Evolutionary conservation across 2,329 filamentous ascomycete species (phyloP).

Genomic region (Stagonosporopsis tanaceti): DNA sequence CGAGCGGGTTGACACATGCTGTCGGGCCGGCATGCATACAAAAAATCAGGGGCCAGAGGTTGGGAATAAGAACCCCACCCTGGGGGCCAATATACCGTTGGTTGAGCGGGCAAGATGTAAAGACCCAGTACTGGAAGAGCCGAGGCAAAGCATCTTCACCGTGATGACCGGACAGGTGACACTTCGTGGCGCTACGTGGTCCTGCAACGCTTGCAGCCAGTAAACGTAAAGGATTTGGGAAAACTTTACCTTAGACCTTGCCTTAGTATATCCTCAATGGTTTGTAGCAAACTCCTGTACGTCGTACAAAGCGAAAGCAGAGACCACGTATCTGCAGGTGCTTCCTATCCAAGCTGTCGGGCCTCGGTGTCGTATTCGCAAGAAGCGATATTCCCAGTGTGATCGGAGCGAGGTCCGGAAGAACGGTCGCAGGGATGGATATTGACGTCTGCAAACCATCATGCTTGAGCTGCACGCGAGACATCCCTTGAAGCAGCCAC

Average conservation of each 20-base stretch:
- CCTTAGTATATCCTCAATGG: neutral
- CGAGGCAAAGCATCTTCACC: no score
- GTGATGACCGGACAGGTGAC: no score
- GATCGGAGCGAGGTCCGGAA: slow-evolving; percentile 5
- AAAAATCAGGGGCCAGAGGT: neutral
- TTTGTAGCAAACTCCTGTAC: neutral
- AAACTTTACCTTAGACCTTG: neutral
- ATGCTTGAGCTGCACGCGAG: neutral
- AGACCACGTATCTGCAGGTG: neutral
- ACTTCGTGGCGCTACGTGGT: neutral
- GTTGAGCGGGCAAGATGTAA: neutral
- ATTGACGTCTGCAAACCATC: neutral
- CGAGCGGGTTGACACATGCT: neutral
- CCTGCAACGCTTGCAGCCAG: neutral
- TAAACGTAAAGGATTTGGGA: neutral
- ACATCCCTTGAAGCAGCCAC: neutral
- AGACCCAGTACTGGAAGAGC: neutral
- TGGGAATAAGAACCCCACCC: neutral
- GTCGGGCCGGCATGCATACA: neutral
- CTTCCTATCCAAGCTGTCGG: neutral
- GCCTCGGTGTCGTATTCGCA: neutral
- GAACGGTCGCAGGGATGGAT: neutral
- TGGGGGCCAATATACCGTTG: no score
- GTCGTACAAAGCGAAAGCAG: neutral
- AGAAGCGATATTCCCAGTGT: neutral